These are phyloP conservation scores for Pleurotus platypus DNA, from an alignment of 768 basidiomycete species.

Conservation along the genomic window DNA sequence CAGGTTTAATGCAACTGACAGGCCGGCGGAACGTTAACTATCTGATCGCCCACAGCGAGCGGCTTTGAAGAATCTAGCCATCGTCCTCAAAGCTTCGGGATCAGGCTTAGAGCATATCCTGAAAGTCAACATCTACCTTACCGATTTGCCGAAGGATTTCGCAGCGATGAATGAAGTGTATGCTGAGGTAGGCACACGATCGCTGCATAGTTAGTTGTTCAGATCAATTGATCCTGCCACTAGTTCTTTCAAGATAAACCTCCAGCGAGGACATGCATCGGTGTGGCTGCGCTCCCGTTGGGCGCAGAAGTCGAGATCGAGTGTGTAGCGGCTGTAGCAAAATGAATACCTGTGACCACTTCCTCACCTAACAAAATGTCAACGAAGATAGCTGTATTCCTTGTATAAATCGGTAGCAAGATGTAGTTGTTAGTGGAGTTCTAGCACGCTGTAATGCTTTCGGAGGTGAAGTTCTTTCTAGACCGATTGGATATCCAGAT, in stretches of 20 bases:
- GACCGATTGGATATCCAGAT: no score
- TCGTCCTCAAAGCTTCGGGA: conserved; percentile 37
- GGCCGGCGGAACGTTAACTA: neutral
- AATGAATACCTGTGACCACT: neutral
- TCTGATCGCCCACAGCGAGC: conserved; percentile 21
- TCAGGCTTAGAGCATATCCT: conserved; percentile 37
- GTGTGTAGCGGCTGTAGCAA: conserved; percentile 44
- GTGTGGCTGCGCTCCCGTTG: conserved; percentile 48
- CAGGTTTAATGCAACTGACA: neutral
- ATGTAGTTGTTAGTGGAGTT: no score
- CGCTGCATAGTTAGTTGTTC: neutral
- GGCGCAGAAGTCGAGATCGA: conserved; percentile 61
- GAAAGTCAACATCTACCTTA: conserved; percentile 39
- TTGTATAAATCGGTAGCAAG: no score
- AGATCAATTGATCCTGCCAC: no score
- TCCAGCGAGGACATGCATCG: conserved; percentile 59
- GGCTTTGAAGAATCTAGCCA: conserved; percentile 34
- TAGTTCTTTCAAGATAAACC: conserved; percentile 47
- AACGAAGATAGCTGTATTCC: no score
- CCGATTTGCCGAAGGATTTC: conserved; percentile 33
- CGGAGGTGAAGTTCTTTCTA: no score
- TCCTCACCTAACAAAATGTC: no score
- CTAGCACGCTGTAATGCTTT: no score
- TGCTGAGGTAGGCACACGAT: conserved; percentile 21
- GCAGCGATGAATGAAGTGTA: conserved; percentile 37